Base-by-base conservation (phyloP, 495 filamentous ascomycete genomes). In the Parachaetomium inaequale region DNA sequence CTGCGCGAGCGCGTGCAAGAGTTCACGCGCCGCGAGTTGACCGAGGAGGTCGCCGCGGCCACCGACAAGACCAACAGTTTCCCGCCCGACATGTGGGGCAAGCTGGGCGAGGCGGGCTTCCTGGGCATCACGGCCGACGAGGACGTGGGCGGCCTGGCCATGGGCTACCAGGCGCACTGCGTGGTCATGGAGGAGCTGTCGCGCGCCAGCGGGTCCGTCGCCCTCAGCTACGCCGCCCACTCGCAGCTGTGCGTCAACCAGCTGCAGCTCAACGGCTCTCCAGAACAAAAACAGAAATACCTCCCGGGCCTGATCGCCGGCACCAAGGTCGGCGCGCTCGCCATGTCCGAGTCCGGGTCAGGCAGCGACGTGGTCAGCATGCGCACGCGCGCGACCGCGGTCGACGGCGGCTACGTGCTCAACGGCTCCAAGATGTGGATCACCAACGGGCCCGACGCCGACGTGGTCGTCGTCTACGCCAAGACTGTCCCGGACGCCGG, bases 341-440 rank as follows among this genome's bases (percentile, higher is more conserved):
- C 94, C 28, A 98, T 98, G 95, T 92, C 88, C 19, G 94, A 98
- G 74, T 87, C 92, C 57, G 90, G 88, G 1, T 88, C 94, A 2
- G 94, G 94, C 3, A 91, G 87, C 49, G 94, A 98, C 74, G 94
- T 98, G 1, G 92, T 98, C 23, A 89, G 88, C 72, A 98, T 98
- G 94, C 90, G 91, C 71, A 95, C 88, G 21, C 84, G 81, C 0
- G 93, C 93, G 0, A 87, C 85, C 69, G 80, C 81, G 43, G 88
- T 88, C 17, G 91, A 96, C 65, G 92, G 92, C 15, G 94, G 94
- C 28, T 98, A 87, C 76, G 28, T 91, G 32, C 80, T 98, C 58
- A 91, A 90, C 66, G 94, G 94, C 15, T 90, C 89, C 25, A 98
- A 98, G 82, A 98, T 98, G 94, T 98, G 94, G 94, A 98, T 98